phyloP scores from a whole-genome alignment of 2,329 filamentous ascomycete species.

The Colletotrichum australisinense region DNA sequence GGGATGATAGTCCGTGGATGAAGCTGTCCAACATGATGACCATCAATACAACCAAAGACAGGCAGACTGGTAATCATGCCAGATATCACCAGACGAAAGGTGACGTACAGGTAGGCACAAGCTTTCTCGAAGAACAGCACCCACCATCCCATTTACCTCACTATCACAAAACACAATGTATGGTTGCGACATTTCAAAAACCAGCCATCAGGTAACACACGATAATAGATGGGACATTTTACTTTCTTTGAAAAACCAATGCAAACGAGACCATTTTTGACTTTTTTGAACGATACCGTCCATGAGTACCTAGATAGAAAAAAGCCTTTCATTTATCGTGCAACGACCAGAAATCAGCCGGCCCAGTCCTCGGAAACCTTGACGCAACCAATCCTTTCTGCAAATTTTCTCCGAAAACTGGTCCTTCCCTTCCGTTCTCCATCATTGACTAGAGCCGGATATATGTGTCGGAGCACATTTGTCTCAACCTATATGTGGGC shows the following conservation, averaged over 20 bases:
- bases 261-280: constrained; percentile 37
- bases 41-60: too few species aligned
- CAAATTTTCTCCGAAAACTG: constrained; percentile 35
- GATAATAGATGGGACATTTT: background rate
- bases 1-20: too few species aligned
- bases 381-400: constrained; percentile 34
- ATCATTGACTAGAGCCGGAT: constrained; percentile 35
- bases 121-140: too few species aligned
- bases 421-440: constrained; percentile 34
- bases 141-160: too few species aligned
- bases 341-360: constrained; percentile 36
- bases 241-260: constrained; percentile 17
- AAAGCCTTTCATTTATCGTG: constrained; percentile 37
- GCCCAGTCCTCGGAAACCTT: constrained; percentile 35
- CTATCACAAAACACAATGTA: too few species aligned
- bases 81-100: too few species aligned
- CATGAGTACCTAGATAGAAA: constrained; percentile 36
- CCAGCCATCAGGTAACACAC: background rate
- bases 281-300: constrained; percentile 37
- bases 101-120: too few species aligned
- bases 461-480: constrained; percentile 34
- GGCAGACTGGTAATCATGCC: too few species aligned
- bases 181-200: background rate
- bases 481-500: constrained; percentile 27
- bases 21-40: too few species aligned